phyloP scores from a whole-genome alignment of 176 grass and related monocot genomes.

The Eragrostis nindensis region DNA sequence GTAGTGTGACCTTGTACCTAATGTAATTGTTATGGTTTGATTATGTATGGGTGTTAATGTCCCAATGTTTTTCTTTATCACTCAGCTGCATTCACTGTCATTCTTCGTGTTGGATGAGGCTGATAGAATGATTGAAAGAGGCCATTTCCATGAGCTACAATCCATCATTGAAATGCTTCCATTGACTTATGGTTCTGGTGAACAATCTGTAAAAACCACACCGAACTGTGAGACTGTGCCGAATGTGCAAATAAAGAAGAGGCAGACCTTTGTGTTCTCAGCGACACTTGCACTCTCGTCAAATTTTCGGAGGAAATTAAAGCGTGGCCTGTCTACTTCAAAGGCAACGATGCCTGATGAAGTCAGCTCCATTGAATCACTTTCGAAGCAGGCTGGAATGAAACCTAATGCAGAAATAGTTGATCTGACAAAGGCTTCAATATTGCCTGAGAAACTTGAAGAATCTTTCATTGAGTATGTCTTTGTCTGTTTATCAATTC shows the following conservation, averaged over 20 bases:
- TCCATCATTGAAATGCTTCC: constrained; percentile 88
- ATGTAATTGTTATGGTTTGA: background rate
- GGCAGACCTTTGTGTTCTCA: background rate
- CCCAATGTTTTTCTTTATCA: constrained; percentile 28
- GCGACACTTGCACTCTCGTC: constrained; percentile 9
- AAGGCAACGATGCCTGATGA: constrained; percentile 39
- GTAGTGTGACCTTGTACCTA: constrained; percentile 4
- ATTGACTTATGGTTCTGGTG: constrained; percentile 39
- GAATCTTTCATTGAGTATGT: constrained; percentile 56
- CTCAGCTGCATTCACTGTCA: constrained; percentile 82
- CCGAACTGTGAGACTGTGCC: constrained; percentile 51
- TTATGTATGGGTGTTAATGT: constrained; percentile 3
- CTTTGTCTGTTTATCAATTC: background rate
- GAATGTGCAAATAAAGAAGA: constrained; percentile 49
- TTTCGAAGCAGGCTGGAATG: constrained; percentile 81
- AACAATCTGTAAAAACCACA: constrained; percentile 31
- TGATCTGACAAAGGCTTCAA: constrained; percentile 76
- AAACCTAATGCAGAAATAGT: constrained; percentile 78
- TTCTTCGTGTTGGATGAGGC: constrained; percentile 94
- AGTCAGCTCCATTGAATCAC: constrained; percentile 72
- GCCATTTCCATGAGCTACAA: constrained; percentile 38
- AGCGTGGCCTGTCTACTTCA: constrained; percentile 59
- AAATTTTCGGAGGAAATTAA: constrained; percentile 87
- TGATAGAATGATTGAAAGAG: constrained; percentile 88
- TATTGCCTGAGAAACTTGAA: constrained; percentile 83